Percentiles rank a stretch among this genome's conserved stretches.
Conservation (phyloP, 2,329 filamentous ascomycete genomes). For the Arachnopeziza araneosa region DNA sequence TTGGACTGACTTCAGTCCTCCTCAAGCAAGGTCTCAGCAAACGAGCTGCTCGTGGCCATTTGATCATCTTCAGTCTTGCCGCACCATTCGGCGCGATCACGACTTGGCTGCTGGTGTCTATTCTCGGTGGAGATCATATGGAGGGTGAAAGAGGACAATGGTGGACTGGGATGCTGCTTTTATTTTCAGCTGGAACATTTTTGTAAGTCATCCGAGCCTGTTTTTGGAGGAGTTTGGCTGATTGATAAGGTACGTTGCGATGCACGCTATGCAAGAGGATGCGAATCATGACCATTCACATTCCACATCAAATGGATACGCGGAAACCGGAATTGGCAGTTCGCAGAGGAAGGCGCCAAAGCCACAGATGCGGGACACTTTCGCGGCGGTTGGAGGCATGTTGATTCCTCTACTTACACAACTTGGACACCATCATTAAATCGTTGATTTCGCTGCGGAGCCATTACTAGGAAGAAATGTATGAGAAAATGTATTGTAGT, state of each 20-base stretch:
- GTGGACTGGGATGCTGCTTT: conserved; percentile 85
- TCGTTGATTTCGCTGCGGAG: neutral
- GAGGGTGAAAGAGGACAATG: conserved; percentile 56
- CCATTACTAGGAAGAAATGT: neutral
- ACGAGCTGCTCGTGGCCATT: conserved; percentile 73
- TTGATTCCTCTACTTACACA: conserved; percentile 71
- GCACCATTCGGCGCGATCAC: conserved; percentile 79
- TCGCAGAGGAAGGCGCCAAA: conserved; percentile 47
- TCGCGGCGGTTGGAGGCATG: conserved; percentile 72
- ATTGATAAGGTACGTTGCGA: conserved; percentile 75
- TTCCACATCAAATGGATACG: conserved; percentile 46
- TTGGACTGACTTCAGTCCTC: conserved; percentile 85
- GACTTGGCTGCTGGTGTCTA: conserved; percentile 74
- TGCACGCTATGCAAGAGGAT: conserved; percentile 95
- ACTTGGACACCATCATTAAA: conserved; percentile 64
- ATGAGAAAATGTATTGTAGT: neutral
- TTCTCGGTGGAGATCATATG: conserved; percentile 60
- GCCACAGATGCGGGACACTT: conserved; percentile 60
- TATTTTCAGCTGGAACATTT: conserved; percentile 97
- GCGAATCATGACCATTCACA: conserved; percentile 41
- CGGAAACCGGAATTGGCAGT: conserved; percentile 36
- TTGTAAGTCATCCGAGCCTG: conserved; percentile 56
- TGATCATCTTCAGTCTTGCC: conserved; percentile 86
- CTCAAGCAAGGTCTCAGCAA: conserved; percentile 89
- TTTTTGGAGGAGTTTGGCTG: conserved; percentile 20